phyloP scores from a whole-genome alignment of 495 filamentous ascomycete species.

The Penicillium cataractarum region DNA sequence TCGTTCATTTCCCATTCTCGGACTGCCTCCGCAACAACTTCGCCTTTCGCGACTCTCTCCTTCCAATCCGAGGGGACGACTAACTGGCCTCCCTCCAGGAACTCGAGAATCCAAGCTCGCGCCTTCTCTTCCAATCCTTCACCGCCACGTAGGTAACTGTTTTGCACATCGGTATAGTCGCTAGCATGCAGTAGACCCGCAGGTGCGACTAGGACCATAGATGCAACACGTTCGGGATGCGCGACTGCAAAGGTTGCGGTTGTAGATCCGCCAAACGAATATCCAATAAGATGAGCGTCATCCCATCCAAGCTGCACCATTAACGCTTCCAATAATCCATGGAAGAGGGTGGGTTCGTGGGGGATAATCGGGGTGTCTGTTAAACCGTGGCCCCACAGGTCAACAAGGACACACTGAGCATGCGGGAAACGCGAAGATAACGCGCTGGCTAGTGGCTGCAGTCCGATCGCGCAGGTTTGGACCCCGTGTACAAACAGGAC shows the following conservation, averaged over 20 bases:
- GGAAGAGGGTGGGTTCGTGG: conserved; percentile 35
- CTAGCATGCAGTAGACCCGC: conserved; percentile 31
- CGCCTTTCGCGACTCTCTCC: conserved; percentile 42
- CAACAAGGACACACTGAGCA: conserved; percentile 38
- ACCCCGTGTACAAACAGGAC: conserved; percentile 41
- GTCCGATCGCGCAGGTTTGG: conserved; percentile 41
- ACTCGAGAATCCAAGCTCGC: conserved; percentile 36
- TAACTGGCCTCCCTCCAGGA: conserved; percentile 40
- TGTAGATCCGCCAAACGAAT: conserved; percentile 43
- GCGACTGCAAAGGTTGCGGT: conserved; percentile 32
- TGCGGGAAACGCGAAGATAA: conserved; percentile 34
- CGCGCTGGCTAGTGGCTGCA: conserved; percentile 35
- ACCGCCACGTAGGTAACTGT: conserved; percentile 31
- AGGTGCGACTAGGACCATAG: conserved; percentile 40
- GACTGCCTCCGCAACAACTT: conserved; percentile 50
- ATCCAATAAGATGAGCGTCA: conserved; percentile 40
- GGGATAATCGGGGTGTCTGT: conserved; percentile 35
- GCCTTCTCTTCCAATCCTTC: conserved; percentile 34
- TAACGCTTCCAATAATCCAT: conserved; percentile 27
- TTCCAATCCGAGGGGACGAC: conserved; percentile 46
- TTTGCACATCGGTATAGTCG: conserved; percentile 24
- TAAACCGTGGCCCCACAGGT: conserved; percentile 45
- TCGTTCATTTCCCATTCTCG: conserved; percentile 46
- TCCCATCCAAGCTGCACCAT: conserved; percentile 32
- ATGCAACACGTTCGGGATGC: conserved; percentile 27